Conservation (phyloP, 1,139 yeast species). For the Meyerozyma athensensis region DNA sequence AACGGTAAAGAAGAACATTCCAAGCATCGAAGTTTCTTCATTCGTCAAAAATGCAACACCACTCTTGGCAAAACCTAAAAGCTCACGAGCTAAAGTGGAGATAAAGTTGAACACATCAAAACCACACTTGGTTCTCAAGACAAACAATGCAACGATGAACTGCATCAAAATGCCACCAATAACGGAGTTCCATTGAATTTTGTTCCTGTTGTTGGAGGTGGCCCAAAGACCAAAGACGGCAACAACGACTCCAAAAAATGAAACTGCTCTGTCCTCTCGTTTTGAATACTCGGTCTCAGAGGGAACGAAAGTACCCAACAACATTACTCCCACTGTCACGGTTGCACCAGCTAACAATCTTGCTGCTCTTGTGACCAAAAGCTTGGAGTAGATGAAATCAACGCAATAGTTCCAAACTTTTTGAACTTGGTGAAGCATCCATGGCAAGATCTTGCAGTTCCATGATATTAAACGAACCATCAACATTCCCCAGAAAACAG, state of each 20-base stretch:
- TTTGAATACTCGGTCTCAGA: constrained; percentile 44
- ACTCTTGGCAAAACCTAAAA: constrained; percentile 56
- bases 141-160: constrained; percentile 83
- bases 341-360: constrained; percentile 44
- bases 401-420: constrained; percentile 40
- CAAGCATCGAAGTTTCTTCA: constrained; percentile 31
- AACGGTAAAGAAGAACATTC: constrained; percentile 56
- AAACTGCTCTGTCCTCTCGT: constrained; percentile 53
- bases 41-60: constrained; percentile 61
- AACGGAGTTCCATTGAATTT: constrained; percentile 58
- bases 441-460: constrained; percentile 42
- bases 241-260: constrained; percentile 54
- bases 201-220: constrained; percentile 44
- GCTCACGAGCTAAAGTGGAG: constrained; percentile 54
- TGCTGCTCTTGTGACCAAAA: constrained; percentile 30
- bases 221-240: constrained; percentile 42
- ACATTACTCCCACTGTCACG: constrained; percentile 43
- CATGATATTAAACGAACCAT: constrained; percentile 54
- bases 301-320: constrained; percentile 56
- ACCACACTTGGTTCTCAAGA: constrained; percentile 76
- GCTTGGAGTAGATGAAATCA: constrained; percentile 32
- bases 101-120: constrained; percentile 62
- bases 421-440: constrained; percentile 20
- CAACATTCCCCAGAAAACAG: constrained; percentile 49
- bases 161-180: constrained; percentile 78